These are phyloP conservation scores for Epichloe typhina DNA, from an alignment of 2,329 filamentous ascomycete species.

Conservation along the genomic window DNA sequence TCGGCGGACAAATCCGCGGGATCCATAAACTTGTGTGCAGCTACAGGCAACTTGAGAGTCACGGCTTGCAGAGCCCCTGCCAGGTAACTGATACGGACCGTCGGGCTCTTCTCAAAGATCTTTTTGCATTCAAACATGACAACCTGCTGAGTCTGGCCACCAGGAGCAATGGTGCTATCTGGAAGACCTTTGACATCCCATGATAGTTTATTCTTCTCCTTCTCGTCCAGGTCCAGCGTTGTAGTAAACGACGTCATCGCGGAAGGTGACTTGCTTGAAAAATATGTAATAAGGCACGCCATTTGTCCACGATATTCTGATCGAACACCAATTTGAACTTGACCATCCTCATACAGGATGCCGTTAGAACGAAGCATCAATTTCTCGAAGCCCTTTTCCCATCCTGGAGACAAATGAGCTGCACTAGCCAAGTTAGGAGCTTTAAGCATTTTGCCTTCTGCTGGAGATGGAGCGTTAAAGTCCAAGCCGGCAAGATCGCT, in stretches of 20 bases:
- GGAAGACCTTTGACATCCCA: conserved; percentile 83
- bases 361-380: conserved; percentile 72
- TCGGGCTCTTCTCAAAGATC: conserved; percentile 73
- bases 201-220: conserved; percentile 53
- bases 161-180: conserved; percentile 63
- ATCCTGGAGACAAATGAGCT: conserved; percentile 84
- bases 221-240: conserved; percentile 68
- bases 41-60: conserved; percentile 78
- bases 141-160: conserved; percentile 78
- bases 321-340: conserved; percentile 82
- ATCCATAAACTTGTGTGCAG: conserved; percentile 95
- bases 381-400: conserved; percentile 80
- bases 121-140: conserved; percentile 86
- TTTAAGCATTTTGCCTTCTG: conserved; percentile 45
- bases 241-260: conserved; percentile 87
- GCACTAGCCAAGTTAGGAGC: conserved; percentile 81
- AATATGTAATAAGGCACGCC: conserved; percentile 90
- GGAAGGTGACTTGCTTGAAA: conserved; percentile 83
- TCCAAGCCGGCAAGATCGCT: conserved; percentile 74
- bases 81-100: conserved; percentile 86
- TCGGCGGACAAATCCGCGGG: conserved; percentile 73
- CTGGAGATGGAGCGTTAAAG: conserved; percentile 47
- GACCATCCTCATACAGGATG: conserved; percentile 85
- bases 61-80: conserved; percentile 86
- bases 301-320: conserved; percentile 94